These are phyloP conservation scores for Xylariaceae sp. DNA, from an alignment of 2,329 filamentous ascomycete species.

Conservation along the genomic window DNA sequence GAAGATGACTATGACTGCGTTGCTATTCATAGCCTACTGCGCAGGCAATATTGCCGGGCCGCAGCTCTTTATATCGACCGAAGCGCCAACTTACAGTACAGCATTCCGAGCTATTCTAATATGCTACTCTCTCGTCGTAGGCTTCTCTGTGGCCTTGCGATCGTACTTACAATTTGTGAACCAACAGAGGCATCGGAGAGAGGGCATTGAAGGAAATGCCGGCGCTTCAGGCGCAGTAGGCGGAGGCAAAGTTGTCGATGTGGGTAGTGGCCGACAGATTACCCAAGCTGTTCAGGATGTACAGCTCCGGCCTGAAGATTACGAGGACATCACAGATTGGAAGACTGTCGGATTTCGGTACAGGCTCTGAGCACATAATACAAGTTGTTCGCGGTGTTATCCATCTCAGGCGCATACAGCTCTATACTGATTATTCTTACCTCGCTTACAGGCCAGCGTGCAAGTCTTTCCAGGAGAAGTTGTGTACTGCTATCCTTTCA, in stretches of 20 bases:
- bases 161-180: constrained; percentile 56
- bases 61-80: constrained; percentile 57
- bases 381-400: too few relatives aligned
- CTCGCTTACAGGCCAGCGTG: not conserved
- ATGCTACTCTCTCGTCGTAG: constrained; percentile 58
- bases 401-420: too few relatives aligned
- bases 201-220: constrained; percentile 53
- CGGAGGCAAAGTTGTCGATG: constrained; percentile 44
- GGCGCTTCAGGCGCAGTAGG: constrained; percentile 49
- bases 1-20: constrained; percentile 63
- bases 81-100: constrained; percentile 58
- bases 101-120: constrained; percentile 62
- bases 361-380: constrained; percentile 45
- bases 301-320: constrained; percentile 51
- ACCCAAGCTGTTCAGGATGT: constrained; percentile 44
- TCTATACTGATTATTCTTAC: not conserved
- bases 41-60: constrained; percentile 62
- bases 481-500: too few relatives aligned
- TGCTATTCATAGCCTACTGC: constrained; percentile 62
- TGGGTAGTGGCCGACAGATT: constrained; percentile 33
- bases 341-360: constrained; percentile 65
- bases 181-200: constrained; percentile 45
- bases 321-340: constrained; percentile 66
- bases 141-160: constrained; percentile 51
- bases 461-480: too few relatives aligned